Base-by-base conservation (phyloP, 306 rosid genomes). In the Prinsepia uniflora region DNA sequence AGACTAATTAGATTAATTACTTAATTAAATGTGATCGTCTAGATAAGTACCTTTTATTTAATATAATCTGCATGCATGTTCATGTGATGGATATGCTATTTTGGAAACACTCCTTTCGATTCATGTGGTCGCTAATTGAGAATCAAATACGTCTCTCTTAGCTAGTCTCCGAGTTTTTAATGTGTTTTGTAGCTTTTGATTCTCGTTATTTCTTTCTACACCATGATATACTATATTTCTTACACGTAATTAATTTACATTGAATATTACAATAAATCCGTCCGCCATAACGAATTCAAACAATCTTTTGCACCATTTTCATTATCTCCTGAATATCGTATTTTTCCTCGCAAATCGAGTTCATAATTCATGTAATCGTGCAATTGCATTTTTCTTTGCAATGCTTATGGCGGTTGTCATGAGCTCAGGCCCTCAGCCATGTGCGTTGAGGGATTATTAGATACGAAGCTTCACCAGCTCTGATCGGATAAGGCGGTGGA, bases 81-180 rank as follows among this genome's bases (percentile, higher is more conserved):
- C 7, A 49, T 49, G 13, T 49, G 19, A 49, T 11, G 36, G 36
- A 3, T 2, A 3, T 74, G 82, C 66, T 22, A 70, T 15, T 54
- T 39, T 64, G 63, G 36, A 39, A 65, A 52, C 47, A 24, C 36
- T 50, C 70, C 67, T 61, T 77, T 81, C 68, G 81, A 75, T 71
- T 77, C 36, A 30, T 2, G 30, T 77, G 75, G 67, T 36, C 14
- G 66, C 47, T 18, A 67, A 71, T 43, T 19, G 60, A 67, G 81
- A 78, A 83, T 72, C 48, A 5, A 52, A 47, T 12, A n/a, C 9
- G 15, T 46, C 50, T 46, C 50, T 10, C 4, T 30, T 24, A 24
- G 13, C 9, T 36, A 55, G 69, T 10, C 72, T 78, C 19, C 65
- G 77, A 83, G 47, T 11, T 65, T 17, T 55, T 54, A 34, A 34